phyloP scores from a whole-genome alignment of 1,284 basidiomycete species.

The Irpex sp. region DNA sequence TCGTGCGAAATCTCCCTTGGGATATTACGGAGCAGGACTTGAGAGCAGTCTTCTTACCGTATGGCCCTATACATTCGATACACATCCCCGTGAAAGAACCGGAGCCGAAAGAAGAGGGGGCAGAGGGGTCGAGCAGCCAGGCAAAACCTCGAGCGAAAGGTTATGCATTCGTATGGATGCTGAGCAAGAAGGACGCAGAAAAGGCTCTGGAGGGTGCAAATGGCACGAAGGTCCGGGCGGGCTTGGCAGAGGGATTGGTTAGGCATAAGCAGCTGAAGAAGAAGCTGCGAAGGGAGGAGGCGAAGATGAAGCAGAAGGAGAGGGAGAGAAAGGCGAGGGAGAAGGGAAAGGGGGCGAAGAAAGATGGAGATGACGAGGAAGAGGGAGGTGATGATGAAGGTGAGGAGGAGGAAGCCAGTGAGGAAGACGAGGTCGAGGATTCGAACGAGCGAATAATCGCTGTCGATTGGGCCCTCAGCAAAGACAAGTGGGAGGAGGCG shows the following conservation, averaged over 20 bases:
- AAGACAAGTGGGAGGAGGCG: conserved; percentile 88
- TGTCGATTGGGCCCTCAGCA: conserved; percentile 96
- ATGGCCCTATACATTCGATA: conserved; percentile 86
- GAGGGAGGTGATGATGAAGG: conserved; percentile 37
- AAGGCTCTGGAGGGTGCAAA: conserved; percentile 83
- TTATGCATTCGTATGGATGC: conserved; percentile 96
- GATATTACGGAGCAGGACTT: conserved; percentile 84
- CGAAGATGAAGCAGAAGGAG: conserved; percentile 39
- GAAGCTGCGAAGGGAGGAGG: conserved; percentile 59
- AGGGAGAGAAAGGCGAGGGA: conserved; percentile 31
- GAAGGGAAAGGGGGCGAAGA: conserved; percentile 32
- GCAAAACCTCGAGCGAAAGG: conserved; percentile 59
- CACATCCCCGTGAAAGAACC: conserved; percentile 59
- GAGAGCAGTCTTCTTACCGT: conserved; percentile 83
- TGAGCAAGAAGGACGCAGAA: conserved; percentile 84
- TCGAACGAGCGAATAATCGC: conserved; percentile 71
- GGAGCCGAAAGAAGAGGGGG: conserved; percentile 28
- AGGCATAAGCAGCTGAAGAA: conserved; percentile 77
- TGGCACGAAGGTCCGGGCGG: conserved; percentile 68
- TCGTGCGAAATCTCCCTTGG: conserved; percentile 89
- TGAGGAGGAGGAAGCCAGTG: conserved; percentile 32
- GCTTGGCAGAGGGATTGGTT: conserved; percentile 62
- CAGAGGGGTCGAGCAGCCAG: conserved; percentile 20
- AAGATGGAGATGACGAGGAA: conserved; percentile 39
- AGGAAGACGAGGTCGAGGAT: conserved; percentile 36